Conservation (phyloP, 2,329 filamentous ascomycete species). For the Rhynchosporium secalis region DNA sequence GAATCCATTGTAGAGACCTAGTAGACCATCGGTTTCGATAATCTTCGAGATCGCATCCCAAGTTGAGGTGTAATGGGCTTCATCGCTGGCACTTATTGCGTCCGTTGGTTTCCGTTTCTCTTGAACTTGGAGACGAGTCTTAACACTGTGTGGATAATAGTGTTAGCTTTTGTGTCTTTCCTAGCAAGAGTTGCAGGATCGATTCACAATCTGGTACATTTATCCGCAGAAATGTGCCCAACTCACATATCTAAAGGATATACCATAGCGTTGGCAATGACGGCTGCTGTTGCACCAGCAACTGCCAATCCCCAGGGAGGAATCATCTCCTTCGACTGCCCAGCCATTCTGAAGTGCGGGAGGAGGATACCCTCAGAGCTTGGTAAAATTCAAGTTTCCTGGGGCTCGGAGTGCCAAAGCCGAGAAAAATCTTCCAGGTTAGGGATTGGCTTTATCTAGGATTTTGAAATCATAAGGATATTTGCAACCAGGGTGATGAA, state of each 20-base stretch:
- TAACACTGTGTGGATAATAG: constrained; percentile 62
- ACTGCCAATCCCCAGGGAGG: constrained; percentile 93
- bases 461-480: neutral
- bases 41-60: constrained; percentile 89
- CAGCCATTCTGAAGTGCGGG: constrained; percentile 31
- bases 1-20: constrained; percentile 87
- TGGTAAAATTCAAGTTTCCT: neutral
- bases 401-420: neutral
- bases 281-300: constrained; percentile 88
- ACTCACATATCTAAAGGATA: constrained; percentile 95
- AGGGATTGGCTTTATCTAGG: neutral
- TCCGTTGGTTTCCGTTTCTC: constrained; percentile 63
- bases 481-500: neutral
- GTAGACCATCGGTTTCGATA: constrained; percentile 72
- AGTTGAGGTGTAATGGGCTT: constrained; percentile 80
- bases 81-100: constrained; percentile 45
- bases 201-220: constrained; percentile 6
- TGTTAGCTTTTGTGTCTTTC: constrained; percentile 4
- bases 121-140: constrained; percentile 94
- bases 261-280: constrained; percentile 90
- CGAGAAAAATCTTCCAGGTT: neutral
- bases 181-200: neutral
- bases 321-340: constrained; percentile 48
- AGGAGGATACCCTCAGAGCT: constrained; percentile 4
- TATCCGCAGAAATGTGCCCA: constrained; percentile 26